These are phyloP conservation scores for Arabidopsis hybrid DNA, from an alignment of 441 rosid species.

Conservation along the genomic window DNA sequence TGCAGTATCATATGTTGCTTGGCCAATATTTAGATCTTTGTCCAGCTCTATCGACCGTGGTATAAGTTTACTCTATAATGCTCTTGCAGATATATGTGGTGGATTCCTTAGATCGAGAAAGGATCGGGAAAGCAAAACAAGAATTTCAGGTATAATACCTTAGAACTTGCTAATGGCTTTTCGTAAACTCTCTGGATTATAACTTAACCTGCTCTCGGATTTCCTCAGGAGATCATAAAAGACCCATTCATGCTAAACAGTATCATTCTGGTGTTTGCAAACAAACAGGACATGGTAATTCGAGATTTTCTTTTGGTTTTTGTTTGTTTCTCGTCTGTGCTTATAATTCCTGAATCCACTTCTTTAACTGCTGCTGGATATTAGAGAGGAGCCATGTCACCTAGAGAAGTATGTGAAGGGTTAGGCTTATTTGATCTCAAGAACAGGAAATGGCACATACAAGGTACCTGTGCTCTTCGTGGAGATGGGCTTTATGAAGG, in stretches of 20 bases:
- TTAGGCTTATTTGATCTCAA: conserved; percentile 89
- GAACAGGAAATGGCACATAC: conserved; percentile 99
- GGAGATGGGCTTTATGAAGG: conserved; percentile 99
- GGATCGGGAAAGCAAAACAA: conserved; percentile 88
- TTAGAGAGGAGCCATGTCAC: conserved; percentile 97
- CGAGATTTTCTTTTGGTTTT: background rate
- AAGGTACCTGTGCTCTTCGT: conserved; percentile 93
- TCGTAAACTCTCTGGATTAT: conserved; percentile 32
- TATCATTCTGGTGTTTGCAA: conserved; percentile 93
- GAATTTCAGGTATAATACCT: conserved; percentile 82
- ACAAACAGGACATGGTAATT: conserved; percentile 97
- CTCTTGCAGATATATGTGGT: conserved; percentile 87
- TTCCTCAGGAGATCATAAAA: conserved; percentile 83
- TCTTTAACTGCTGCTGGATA: conserved; percentile 5
- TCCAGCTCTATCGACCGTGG: background rate
- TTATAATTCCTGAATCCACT: background rate
- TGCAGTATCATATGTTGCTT: conserved; percentile 4
- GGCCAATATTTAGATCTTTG: conserved; percentile 23
- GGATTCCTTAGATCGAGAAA: conserved; percentile 97
- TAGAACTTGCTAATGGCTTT: conserved; percentile 28
- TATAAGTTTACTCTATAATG: conserved; percentile 17
- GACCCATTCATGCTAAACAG: conserved; percentile 99
- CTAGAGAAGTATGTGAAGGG: conserved; percentile 94
- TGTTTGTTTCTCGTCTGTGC: background rate
- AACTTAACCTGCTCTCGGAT: conserved; percentile 37